phyloP scores from a whole-genome alignment of 306 rosid genomes.

The Fragaria vesca region DNA sequence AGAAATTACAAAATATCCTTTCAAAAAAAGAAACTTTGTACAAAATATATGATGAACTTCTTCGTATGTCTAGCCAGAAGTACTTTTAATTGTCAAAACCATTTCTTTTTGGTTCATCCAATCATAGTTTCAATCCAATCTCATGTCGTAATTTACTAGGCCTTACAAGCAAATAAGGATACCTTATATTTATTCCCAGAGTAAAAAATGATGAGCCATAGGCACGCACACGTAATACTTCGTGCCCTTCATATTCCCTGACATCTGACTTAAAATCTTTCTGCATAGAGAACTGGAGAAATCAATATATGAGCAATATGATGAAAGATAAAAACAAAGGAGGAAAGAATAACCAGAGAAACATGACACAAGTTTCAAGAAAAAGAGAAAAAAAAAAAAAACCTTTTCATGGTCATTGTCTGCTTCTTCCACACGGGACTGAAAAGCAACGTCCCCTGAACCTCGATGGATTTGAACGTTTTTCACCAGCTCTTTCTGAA shows the following conservation, averaged over 20 bases:
- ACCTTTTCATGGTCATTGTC: conserved; percentile 73
- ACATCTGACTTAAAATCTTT: conserved; percentile 46
- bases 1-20: no score
- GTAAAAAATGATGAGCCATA: conserved; percentile 83
- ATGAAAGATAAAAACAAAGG: not conserved
- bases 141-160: not conserved
- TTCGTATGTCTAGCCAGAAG: not conserved
- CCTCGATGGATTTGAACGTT: conserved; percentile 69
- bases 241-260: conserved; percentile 73
- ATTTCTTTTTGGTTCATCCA: not conserved
- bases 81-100: conserved; percentile 3
- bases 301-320: conserved; percentile 23
- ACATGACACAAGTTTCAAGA: not conserved
- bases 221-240: conserved; percentile 79
- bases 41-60: not conserved
- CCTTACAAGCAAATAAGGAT: conserved; percentile 22
- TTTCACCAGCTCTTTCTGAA: conserved; percentile 78
- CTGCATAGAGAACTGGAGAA: conserved; percentile 41
- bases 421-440: conserved; percentile 50
- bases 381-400: conserved; percentile 4
- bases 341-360: not conserved
- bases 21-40: no score
- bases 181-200: conserved; percentile 91
- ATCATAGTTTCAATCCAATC: not conserved
- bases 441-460: conserved; percentile 72